Conservation (phyloP, 176 grass and related monocot species). For the Oryza longistaminata region DNA sequence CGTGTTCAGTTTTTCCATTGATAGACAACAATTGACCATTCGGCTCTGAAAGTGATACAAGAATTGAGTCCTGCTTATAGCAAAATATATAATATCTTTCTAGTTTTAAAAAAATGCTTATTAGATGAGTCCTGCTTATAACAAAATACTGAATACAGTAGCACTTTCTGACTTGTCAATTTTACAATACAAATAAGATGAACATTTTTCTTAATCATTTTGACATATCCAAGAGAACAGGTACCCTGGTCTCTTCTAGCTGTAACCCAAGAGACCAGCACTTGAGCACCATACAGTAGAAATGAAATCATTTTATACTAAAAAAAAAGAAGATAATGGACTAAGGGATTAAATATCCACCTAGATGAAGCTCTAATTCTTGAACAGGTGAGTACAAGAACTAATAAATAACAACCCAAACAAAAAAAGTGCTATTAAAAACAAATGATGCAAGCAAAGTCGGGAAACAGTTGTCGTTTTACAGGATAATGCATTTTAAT, state of each 20-base stretch:
- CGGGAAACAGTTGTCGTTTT: not conserved
- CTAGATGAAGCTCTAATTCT: not conserved
- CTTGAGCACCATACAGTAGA: not conserved
- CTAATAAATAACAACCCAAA: constrained; percentile 2
- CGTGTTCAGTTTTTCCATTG: constrained; percentile 79
- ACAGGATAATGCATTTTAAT: not conserved
- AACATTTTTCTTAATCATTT: not conserved
- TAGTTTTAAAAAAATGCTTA: not conserved
- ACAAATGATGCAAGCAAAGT: not conserved
- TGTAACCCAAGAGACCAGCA: not conserved
- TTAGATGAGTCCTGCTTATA: not conserved
- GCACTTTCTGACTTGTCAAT: not conserved
- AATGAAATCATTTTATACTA: not conserved
- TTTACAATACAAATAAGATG: not conserved
- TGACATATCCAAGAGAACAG: not conserved
- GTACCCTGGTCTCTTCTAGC: not conserved
- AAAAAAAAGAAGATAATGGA: not conserved
- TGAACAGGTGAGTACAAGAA: not conserved
- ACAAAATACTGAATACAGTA: not conserved
- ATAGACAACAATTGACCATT: constrained; percentile 75
- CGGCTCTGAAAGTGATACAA: constrained; percentile 53
- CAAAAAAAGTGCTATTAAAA: not conserved
- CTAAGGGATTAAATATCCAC: not conserved
- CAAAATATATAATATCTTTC: not conserved
- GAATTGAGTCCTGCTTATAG: not conserved